Base-by-base conservation (phyloP, 768 basidiomycete species). In the Tremella yokohamensis region DNA sequence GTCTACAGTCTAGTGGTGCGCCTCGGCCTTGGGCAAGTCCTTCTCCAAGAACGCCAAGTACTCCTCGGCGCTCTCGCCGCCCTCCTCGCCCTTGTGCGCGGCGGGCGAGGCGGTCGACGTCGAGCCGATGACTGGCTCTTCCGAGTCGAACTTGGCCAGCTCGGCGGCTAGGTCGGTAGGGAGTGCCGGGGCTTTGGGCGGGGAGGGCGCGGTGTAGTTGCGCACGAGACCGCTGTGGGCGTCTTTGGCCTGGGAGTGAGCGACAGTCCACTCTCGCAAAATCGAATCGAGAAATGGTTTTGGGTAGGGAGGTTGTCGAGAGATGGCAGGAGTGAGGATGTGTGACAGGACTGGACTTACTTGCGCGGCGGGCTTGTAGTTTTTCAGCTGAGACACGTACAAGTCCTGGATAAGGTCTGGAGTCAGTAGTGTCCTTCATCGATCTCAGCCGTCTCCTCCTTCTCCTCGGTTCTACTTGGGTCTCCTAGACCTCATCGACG, bases 361-460 rank as follows among this genome's bases (percentile, higher is more conserved):
- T 47, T 74, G 77, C 4, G 84, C 79, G 37, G 84, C 79, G 40
- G 89, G 82, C 81, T 90, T 94, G 84, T 93, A 98, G 3, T 83
- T 77, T 79, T 88, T 93, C 70, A 98, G 82, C 80, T 94, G 88
- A 72, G 82, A 85, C 66, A 98, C 68, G 79, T 97, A 98, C 56
- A 96, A 76, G 63, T 96, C 91, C 83, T 93, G 89, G 53, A 97
- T 82, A 73, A 93, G 81, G 81, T 96, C 93, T 96, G 75, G 65
- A 11, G 11, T 34, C 29, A 34, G 29, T 11, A 34, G 8, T 16
- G 40, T 19, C 18, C 26, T 15, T 8, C 44, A 34, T 25, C 39
- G 13, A 51, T 20, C 12, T 40, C 38, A 38, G 20, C 20, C 25
- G 16, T 34, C 4, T 3, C 18, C 25, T 20, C 8, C n/a, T 13